phyloP scores from a whole-genome alignment of 1,139 yeast genomes.

The Taphrina deformans region DNA sequence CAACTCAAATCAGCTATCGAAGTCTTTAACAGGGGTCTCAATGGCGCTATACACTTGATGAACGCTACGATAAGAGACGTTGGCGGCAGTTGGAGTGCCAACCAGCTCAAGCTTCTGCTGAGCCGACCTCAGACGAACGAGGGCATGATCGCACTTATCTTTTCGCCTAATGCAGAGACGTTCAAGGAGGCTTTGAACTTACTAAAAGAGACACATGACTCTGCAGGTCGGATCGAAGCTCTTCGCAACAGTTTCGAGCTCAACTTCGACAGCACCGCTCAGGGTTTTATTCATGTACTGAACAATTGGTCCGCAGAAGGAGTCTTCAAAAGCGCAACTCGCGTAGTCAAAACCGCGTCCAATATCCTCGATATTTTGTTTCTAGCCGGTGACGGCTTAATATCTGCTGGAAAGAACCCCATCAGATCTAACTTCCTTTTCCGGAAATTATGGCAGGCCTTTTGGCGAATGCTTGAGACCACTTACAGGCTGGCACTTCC shows the following conservation, averaged over 20 bases:
- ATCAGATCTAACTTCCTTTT: neutral
- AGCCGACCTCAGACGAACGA: conserved; percentile 43
- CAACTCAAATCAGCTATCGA: conserved; percentile 6
- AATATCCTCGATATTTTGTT: conserved; percentile 27
- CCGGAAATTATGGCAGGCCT: conserved; percentile 56
- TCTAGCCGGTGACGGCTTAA: conserved; percentile 12
- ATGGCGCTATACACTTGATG: conserved; percentile 36
- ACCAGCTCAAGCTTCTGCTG: conserved; percentile 50
- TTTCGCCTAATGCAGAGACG: conserved; percentile 41
- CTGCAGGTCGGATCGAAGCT: conserved; percentile 70
- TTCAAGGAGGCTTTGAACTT: conserved; percentile 68
- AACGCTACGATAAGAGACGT: conserved; percentile 47
- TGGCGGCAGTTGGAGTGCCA: conserved; percentile 45
- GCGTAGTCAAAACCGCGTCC: conserved; percentile 26
- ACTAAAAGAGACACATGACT: conserved; percentile 75
- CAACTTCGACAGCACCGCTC: conserved; percentile 51
- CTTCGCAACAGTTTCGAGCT: conserved; percentile 56
- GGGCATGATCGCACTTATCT: conserved; percentile 40
- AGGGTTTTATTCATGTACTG: conserved; percentile 54
- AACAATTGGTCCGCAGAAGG: conserved; percentile 46
- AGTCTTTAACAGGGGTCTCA: conserved; percentile 33
- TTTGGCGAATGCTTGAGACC: conserved; percentile 72
- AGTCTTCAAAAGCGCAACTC: conserved; percentile 31
- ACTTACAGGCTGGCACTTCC: conserved; percentile 64
- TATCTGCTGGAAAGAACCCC: neutral